Evolutionary conservation across 2,329 filamentous ascomycete species (phyloP).

Genomic region (Trichoderma aggressivum): DNA sequence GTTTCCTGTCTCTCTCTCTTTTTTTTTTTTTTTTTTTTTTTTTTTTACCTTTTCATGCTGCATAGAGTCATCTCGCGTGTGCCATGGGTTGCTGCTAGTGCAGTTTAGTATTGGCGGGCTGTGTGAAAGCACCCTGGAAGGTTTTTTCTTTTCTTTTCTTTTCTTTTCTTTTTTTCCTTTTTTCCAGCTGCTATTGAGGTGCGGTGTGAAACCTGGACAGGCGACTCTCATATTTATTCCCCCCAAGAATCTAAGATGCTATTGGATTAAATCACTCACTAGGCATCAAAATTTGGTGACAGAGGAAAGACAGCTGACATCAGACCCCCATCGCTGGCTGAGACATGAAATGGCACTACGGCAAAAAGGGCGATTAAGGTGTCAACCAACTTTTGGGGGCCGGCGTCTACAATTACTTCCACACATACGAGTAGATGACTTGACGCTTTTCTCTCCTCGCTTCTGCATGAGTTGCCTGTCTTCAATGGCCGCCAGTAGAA

Average conservation of each 20-base stretch:
- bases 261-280: not conserved
- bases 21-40: slow-evolving; percentile 1
- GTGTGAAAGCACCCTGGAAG: not conserved
- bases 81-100: not conserved
- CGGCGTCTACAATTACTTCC: not conserved
- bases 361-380: not conserved
- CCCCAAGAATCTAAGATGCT: not conserved
- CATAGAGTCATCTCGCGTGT: slow-evolving; percentile 3
- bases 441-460: not conserved
- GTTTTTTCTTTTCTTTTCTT: not conserved
- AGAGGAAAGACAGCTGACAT: slow-evolving; percentile 11
- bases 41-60: not conserved
- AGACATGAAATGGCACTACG: slow-evolving; percentile 1
- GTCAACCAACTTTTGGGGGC: slow-evolving; percentile 2
- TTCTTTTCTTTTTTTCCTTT: not conserved
- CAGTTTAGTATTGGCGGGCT: not conserved
- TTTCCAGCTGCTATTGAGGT: not conserved
- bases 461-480: not conserved
- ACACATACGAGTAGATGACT: not conserved
- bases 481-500: not conserved
- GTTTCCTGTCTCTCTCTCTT: slow-evolving; percentile 2
- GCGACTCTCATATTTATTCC: not conserved
- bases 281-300: slow-evolving; percentile 5
- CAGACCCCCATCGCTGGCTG: slow-evolving; percentile 9
- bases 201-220: slow-evolving; percentile 5